Base-by-base conservation (phyloP, 768 basidiomycete species). In the Tylopilus sp. region DNA sequence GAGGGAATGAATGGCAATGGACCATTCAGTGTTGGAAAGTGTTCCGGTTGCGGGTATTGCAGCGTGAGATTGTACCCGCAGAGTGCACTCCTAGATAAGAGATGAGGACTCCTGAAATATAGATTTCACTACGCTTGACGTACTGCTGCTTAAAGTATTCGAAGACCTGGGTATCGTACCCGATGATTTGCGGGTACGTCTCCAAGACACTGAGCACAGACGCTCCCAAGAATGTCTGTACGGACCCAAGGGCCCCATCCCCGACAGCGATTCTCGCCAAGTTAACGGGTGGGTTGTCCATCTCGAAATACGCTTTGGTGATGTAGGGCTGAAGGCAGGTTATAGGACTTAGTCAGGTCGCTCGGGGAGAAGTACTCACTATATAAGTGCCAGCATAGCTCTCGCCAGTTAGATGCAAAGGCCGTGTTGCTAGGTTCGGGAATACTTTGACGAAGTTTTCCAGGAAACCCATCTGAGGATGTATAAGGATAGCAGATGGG, bases 351-450 rank as follows among this genome's bases (percentile, higher is more conserved):
- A 30, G 17, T 11, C 22, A 12, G 17, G 11, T n/a, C 77, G 24
- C 87, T 87, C n/a, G 87, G 80, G 19, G 33, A 82, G 84, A 26
- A 22, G 41, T 7, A 66, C 80, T 53, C 57, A 82, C 81, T 45
- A 88, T 87, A 58, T 83, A 87, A 44, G 74, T 78, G 24, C 87
- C 87, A 19, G 87, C 81, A 67, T 88, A 88, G 62, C 84, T 86
- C 68, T 89, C 87, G 4, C 87, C 87, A 0, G 82, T 81, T 21
- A 89, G 62, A 64, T 84, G 70, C 44, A 89, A 71, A 16, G 87
- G 87, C 30, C 87, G 80, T 2, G 72, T 80, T 17, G 79, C 79
- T 19, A 89, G 74, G 57, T 76, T 76, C 2, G 87, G 88, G 64
- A 89, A 89, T 14, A 88, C 82, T 60, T 84, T 83, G 55, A 88